Evolutionary conservation across 768 basidiomycete species (phyloP).

Genomic region (Clavaria fumosa): DNA sequence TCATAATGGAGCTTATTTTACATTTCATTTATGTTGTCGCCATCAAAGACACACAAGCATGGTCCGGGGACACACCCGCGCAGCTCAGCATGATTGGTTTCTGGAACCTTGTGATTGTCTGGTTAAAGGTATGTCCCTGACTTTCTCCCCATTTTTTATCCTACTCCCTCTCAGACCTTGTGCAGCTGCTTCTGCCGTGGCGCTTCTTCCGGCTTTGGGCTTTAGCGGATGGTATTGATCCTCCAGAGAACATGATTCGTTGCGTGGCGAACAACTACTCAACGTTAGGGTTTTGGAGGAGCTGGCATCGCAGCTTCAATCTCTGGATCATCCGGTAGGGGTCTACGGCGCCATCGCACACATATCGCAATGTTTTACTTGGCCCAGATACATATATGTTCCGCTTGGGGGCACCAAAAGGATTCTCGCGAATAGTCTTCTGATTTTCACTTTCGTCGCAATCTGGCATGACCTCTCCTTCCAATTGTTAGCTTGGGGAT

Average conservation of each 20-base stretch:
- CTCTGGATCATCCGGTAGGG: slow-evolving; percentile 79
- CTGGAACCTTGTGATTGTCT: slow-evolving; percentile 92
- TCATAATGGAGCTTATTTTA: slow-evolving; percentile 82
- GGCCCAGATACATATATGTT: slow-evolving; percentile 79
- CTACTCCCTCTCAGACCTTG: background rate
- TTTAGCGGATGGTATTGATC: slow-evolving; percentile 72
- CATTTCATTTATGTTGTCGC: slow-evolving; percentile 97
- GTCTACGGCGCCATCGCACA: background rate
- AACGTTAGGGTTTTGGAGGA: slow-evolving; percentile 82
- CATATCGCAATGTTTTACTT: background rate
- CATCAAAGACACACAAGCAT: slow-evolving; percentile 79
- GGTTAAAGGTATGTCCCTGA: slow-evolving; percentile 65
- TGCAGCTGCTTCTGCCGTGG: slow-evolving; percentile 88
- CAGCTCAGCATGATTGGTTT: slow-evolving; percentile 88
- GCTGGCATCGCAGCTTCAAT: slow-evolving; percentile 95
- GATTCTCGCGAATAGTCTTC: slow-evolving; percentile 42
- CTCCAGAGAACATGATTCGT: slow-evolving; percentile 98
- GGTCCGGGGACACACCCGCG: slow-evolving; percentile 62
- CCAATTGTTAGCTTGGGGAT: slow-evolving; percentile 85
- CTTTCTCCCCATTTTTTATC: slow-evolving; percentile 1
- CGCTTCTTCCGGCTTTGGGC: slow-evolving; percentile 95
- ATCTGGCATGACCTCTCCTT: slow-evolving; percentile 94
- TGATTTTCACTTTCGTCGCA: slow-evolving; percentile 93
- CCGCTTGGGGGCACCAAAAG: slow-evolving; percentile 66
- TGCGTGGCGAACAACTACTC: slow-evolving; percentile 98